These are phyloP conservation scores for Bocquillonia castaneifolia DNA, from an alignment of 441 rosid genomes.

Conservation along the genomic window DNA sequence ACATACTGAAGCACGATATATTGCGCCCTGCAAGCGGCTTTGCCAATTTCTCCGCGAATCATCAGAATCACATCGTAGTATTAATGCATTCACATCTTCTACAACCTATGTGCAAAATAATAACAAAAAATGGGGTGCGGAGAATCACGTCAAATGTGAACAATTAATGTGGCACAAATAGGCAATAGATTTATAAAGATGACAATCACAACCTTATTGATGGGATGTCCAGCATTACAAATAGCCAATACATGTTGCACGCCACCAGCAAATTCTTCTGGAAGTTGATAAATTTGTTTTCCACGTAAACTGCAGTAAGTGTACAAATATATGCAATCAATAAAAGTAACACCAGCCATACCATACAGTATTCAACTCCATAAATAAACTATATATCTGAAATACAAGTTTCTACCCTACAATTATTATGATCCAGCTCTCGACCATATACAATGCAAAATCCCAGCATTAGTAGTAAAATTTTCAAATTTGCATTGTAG, in stretches of 20 bases:
- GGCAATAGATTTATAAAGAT: neutral
- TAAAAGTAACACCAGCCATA: slow-evolving; percentile 4
- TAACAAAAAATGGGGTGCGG: slow-evolving; percentile 9
- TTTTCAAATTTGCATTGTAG: neutral
- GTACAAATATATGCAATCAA: slow-evolving; percentile 16
- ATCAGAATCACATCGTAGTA: slow-evolving; percentile 66
- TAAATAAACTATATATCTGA: neutral
- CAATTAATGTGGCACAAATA: slow-evolving; percentile 2
- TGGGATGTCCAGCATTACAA: slow-evolving; percentile 55
- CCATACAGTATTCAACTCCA: neutral
- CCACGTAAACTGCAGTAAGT: slow-evolving; percentile 67
- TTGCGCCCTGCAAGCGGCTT: slow-evolving; percentile 84
- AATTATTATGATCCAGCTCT: slow-evolving; percentile 1
- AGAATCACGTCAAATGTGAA: slow-evolving; percentile 3
- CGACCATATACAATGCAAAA: neutral
- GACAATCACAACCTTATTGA: slow-evolving; percentile 48
- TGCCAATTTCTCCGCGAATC: slow-evolving; percentile 80
- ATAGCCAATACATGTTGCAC: slow-evolving; percentile 74
- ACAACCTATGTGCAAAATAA: slow-evolving; percentile 49
- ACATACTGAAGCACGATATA: slow-evolving; percentile 84
- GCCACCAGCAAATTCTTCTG: slow-evolving; percentile 66
- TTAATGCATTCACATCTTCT: slow-evolving; percentile 79
- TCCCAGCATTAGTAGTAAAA: neutral
- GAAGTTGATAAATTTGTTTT: slow-evolving; percentile 72
- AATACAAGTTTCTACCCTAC: neutral